These are phyloP conservation scores for Ophiostoma novo-ulmi DNA, from an alignment of 2,329 filamentous ascomycete genomes.

Conservation along the genomic window DNA sequence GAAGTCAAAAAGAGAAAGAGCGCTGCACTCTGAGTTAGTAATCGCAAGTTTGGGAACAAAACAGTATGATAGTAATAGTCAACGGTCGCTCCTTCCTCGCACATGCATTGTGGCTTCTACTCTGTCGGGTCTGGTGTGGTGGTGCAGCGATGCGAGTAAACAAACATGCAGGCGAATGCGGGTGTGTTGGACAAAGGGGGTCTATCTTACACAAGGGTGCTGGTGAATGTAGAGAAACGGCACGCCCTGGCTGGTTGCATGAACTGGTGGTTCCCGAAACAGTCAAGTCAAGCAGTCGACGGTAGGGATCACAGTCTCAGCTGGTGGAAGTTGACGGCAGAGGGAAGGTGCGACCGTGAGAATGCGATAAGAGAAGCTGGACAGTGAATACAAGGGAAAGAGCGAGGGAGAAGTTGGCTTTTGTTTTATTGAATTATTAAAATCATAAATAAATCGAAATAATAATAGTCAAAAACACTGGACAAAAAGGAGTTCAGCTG, in stretches of 20 bases:
- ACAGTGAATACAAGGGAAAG: background rate
- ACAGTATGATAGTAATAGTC: background rate
- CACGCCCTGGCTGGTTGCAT: slow-evolving; percentile 4
- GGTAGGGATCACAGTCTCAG: slow-evolving; percentile 12
- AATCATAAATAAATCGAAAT: background rate
- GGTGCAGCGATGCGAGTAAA: background rate
- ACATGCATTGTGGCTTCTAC: background rate
- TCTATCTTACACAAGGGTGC: background rate
- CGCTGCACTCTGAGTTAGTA: background rate
- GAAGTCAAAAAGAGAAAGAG: slow-evolving; percentile 6
- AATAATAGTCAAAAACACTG: background rate
- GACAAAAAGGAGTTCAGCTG: background rate
- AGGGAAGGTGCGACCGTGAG: slow-evolving; percentile 19
- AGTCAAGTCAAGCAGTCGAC: background rate
- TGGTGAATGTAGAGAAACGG: background rate
- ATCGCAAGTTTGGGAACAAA: background rate
- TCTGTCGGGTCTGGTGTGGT: background rate
- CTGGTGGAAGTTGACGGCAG: slow-evolving; percentile 4
- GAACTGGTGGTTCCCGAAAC: slow-evolving; percentile 19
- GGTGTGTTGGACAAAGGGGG: slow-evolving; percentile 4
- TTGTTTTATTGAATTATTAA: background rate
- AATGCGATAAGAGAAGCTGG: background rate
- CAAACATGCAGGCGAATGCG: background rate
- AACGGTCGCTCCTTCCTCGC: background rate
- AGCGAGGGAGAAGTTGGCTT: background rate